phyloP scores from a whole-genome alignment of 768 basidiomycete species.

The Lanmaoa rubissima region DNA sequence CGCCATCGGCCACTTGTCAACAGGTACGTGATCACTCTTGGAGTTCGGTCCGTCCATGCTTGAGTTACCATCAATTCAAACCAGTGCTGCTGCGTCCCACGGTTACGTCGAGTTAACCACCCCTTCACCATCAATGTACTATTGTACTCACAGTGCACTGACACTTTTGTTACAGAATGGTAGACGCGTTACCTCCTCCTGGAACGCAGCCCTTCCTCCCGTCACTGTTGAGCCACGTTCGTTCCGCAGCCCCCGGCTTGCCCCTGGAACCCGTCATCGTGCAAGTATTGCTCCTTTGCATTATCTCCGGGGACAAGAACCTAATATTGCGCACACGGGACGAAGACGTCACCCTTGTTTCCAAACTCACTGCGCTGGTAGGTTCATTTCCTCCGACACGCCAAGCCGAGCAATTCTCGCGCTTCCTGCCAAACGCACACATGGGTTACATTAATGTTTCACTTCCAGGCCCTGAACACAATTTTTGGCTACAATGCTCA shows the following conservation, averaged over 20 bases:
- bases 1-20: conserved; percentile 4
- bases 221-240: conserved; percentile 46
- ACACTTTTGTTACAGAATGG: conserved; percentile 10
- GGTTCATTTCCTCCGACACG: conserved; percentile 6
- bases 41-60: background rate
- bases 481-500: conserved; percentile 61
- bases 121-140: background rate
- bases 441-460: conserved; percentile 6
- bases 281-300: conserved; percentile 63
- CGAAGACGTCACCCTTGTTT: conserved; percentile 61
- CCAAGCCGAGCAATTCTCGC: conserved; percentile 5
- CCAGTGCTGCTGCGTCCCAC: conserved; percentile 17
- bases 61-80: conserved; percentile 25
- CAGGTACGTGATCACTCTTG: background rate
- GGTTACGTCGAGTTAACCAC: background rate
- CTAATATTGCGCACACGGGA: conserved; percentile 63
- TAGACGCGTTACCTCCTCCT: conserved; percentile 31
- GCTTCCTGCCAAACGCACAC: background rate
- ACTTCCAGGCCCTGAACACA: conserved; percentile 51
- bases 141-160: background rate
- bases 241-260: conserved; percentile 41
- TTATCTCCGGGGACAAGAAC: conserved; percentile 61
- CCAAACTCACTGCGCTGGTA: conserved; percentile 59
- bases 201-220: conserved; percentile 52
- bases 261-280: conserved; percentile 63